phyloP scores from a whole-genome alignment of 2,329 filamentous ascomycete species.

The Colletotrichum navitas region DNA sequence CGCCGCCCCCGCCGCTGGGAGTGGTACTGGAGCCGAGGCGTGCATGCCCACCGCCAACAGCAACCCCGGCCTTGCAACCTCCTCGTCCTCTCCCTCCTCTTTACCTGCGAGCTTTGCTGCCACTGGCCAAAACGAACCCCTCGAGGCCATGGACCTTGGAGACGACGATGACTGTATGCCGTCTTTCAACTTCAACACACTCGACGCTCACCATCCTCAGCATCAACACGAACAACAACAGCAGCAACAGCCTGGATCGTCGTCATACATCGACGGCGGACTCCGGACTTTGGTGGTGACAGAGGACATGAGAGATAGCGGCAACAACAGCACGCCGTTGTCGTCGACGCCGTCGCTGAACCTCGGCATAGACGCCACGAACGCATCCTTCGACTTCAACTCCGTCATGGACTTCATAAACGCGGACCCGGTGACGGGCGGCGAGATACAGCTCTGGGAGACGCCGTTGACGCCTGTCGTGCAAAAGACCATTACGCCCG shows the following conservation, averaged over 20 bases:
- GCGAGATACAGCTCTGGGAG: constrained; percentile 40
- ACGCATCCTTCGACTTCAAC: constrained; percentile 50
- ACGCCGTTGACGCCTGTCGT: constrained; percentile 25
- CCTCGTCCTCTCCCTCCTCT: background rate
- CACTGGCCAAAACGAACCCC: constrained; percentile 17
- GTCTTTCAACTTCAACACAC: constrained; percentile 35
- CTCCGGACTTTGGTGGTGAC: constrained; percentile 19
- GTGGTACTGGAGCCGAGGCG: background rate
- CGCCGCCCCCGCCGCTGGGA: constrained; percentile 8
- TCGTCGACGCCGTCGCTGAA: constrained; percentile 44
- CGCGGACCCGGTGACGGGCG: constrained; percentile 29
- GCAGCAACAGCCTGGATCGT: constrained; percentile 6
- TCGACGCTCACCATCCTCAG: constrained; percentile 12
- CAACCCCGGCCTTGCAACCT: background rate
- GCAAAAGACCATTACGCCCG: constrained; percentile 25
- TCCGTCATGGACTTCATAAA: constrained; percentile 41
- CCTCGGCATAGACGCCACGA: constrained; percentile 38
- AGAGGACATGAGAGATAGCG: constrained; percentile 6
- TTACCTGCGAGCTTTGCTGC: background rate
- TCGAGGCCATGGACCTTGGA: constrained; percentile 37
- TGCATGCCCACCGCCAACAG: background rate
- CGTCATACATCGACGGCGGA: constrained; percentile 17
- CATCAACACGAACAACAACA: constrained; percentile 20
- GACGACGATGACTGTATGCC: constrained; percentile 13
- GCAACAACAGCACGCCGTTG: constrained; percentile 32